A percentile compares a stretch with the other conserved stretches of the same genome.
These are phyloP conservation scores for Vickermania spadyakhi DNA, from an alignment of 208 protist genomes.

Conservation along the genomic window DNA sequence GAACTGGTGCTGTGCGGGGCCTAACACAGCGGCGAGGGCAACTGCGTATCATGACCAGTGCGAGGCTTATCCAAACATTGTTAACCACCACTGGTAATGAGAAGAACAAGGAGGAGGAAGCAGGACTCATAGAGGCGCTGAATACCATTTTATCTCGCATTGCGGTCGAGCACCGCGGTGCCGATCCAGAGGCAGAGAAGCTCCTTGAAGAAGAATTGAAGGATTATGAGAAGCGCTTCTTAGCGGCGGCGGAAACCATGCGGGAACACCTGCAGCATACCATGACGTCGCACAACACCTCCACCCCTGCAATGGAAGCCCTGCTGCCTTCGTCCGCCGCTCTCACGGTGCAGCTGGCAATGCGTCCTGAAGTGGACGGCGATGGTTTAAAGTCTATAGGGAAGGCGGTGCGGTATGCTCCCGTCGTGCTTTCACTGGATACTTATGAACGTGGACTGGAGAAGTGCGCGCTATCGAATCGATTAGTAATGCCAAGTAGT, in stretches of 20 bases:
- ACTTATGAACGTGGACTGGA: neutral
- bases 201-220: slow-evolving; percentile 34
- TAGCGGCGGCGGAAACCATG: slow-evolving; percentile 19
- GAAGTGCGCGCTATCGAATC: slow-evolving; percentile 2
- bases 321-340: neutral
- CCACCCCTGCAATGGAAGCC: neutral
- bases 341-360: neutral
- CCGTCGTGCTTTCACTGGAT: neutral
- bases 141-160: slow-evolving; percentile 14
- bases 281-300: neutral
- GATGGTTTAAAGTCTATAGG: neutral
- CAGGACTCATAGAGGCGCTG: neutral
- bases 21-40: slow-evolving; percentile 58
- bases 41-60: slow-evolving; percentile 73
- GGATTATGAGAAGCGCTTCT: slow-evolving; percentile 16
- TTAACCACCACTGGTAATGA: too few species aligned
- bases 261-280: slow-evolving; percentile 17
- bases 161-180: slow-evolving; percentile 26
- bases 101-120: neutral
- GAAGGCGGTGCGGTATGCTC: neutral
- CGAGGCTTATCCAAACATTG: slow-evolving; percentile 22
- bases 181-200: slow-evolving; percentile 40
- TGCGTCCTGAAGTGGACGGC: neutral
- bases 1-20: slow-evolving; percentile 37
- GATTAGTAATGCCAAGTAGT: neutral